A percentile compares a stretch with the other conserved stretches of the same genome.
Evolutionary conservation across 352 stramenopile genomes (phyloP).

Genomic region (Globisporangium splendens): DNA sequence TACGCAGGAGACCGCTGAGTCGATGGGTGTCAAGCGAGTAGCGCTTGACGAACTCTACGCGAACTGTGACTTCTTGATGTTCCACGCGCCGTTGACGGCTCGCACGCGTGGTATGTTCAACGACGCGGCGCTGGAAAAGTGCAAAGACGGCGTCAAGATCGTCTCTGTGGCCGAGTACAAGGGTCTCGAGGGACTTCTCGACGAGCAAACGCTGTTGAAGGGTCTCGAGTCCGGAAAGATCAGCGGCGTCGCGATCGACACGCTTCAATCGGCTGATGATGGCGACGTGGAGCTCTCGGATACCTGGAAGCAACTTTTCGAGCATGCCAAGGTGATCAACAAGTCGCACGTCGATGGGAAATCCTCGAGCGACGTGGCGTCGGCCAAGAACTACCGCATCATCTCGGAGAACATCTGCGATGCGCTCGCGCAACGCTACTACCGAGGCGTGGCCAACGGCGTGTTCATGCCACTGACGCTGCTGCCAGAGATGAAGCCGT

Average conservation of each 20-base stretch:
- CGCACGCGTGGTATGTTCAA: constrained; percentile 89
- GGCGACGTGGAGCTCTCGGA: constrained; percentile 22
- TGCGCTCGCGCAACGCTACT: constrained; percentile 63
- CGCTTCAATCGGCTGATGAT: constrained; percentile 38
- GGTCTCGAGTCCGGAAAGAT: constrained; percentile 76
- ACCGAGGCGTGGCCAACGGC: constrained; percentile 75
- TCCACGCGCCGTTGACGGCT: constrained; percentile 95
- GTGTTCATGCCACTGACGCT: constrained; percentile 81
- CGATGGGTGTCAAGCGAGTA: constrained; percentile 65
- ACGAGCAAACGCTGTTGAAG: constrained; percentile 66
- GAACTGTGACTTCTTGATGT: constrained; percentile 89
- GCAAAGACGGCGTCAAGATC: constrained; percentile 90
- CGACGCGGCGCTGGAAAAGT: constrained; percentile 71
- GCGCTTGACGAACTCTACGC: constrained; percentile 63
- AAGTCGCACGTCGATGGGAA: constrained; percentile 88
- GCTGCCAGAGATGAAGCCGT: constrained; percentile 79
- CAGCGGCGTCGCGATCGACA: constrained; percentile 78
- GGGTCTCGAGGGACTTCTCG: constrained; percentile 75
- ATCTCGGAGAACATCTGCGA: constrained; percentile 80
- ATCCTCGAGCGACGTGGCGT: constrained; percentile 81
- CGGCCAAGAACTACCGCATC: constrained; percentile 62
- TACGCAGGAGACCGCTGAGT: constrained; percentile 54
- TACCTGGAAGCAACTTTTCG: constrained; percentile 64
- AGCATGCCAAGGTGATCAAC: constrained; percentile 86
- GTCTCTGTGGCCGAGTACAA: constrained; percentile 78